Evolutionary conservation across 306 rosid species (phyloP), one percentile per base, ranked within the genome.

Genomic region (Elaeagnus macrophylla): DNA sequence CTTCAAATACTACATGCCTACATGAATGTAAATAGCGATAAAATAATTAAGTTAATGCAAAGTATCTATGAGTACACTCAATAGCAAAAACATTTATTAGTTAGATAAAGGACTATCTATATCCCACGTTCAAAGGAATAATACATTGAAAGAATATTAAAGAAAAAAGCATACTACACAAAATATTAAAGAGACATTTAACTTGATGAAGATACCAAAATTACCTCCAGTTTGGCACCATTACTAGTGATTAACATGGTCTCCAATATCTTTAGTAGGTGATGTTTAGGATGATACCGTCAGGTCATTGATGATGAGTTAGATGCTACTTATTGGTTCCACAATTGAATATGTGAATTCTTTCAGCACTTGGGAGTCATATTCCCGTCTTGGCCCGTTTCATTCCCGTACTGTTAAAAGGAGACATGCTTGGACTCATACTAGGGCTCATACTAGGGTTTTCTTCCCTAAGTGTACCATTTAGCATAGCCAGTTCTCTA

Each of bases 381-480:
- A 84, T 77, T 73, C 94, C 94, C 12, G 91, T 88, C 79, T 88
- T 88, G 57, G 96, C 91, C 49, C 96, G 83, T 66, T 88, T 88
- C 82, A 88, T 83, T 59, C 94, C 94, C 32, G 85, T 75, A 59
- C 73, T 80, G 81, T 82, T 84, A 59, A 88, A 88, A 12, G 96
- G 94, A 0, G 94, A 88, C 96, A 88, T 77, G 72, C 88, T 84
- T 4, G 96, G 96, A 59, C 91, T 83, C 83, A 78, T 78, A 18
- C 88, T 81, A 0, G 88, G 89, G 67, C 95, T 86, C 94, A 88
- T 88, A 60, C 96, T 84, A 0, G 90, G 96, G 68, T 94, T 88
- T 77, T 82, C 96, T 59, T 88, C 96, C 82, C 96, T 82, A 62
- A 88, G 66, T 48, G 96, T 88, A 39, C 96, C 96, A 48, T 84